Base-by-base conservation (phyloP, 768 basidiomycete species). In the Infundibulicybe gibba region DNA sequence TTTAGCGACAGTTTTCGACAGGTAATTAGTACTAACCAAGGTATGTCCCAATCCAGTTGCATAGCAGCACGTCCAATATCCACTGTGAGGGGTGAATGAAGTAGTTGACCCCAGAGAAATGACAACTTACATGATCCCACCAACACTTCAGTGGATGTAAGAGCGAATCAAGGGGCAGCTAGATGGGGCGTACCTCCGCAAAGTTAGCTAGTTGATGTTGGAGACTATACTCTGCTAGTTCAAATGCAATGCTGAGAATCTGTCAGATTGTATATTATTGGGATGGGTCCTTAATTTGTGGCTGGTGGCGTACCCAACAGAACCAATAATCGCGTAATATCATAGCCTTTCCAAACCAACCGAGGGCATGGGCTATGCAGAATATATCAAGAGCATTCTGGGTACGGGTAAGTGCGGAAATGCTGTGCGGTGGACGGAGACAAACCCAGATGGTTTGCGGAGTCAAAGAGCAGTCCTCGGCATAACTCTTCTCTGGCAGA, bases 261-360 rank as follows among this genome's bases (percentile, higher is more conserved):
- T 92, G 56, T 25, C 32, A 40, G 14, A 54, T 33, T 33, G 50
- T 51, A 42, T 53, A 51, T 49, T 41, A 41, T 54, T 30, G 55
- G 42, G 40, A 46, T 21, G 14, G 40, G 41, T 40, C 39, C 12
- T 16, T 32, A 21, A 46, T 16, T 25, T 35, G 39, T 47, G 43
- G 33, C 40, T 50, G 41, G n/a, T 19, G 32, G 64, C 71, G 49
- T 57, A 90, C 90, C 90, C 91, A 93, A 58, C 91, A 93, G 59
- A 92, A 93, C 90, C 90, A 93, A 58, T 94, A 93, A 58, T 94
- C 91, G 17, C 91, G 80, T 58, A 94, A 64, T 54, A 94, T 85
- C 75, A 93, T 77, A 3, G 91, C 90, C 64, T 94, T 94, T 37
- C 90, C 90, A 61, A 90, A 93, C 90, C 90, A 94, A 5, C 90